phyloP scores from a whole-genome alignment of 768 basidiomycete genomes.

The Kondoa malvinella region DNA sequence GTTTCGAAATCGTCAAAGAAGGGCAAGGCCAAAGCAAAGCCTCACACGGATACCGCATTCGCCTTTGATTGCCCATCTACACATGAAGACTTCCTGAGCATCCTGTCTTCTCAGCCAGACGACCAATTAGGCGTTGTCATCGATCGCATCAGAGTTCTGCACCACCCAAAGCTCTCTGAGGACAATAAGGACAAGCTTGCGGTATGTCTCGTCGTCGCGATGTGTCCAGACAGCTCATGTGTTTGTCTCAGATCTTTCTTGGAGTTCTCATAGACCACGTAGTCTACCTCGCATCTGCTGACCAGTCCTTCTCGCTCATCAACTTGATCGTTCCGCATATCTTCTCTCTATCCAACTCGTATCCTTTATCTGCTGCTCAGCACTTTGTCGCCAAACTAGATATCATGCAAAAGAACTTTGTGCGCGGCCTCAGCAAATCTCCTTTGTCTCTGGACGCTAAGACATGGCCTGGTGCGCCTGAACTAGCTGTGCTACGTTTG shows the following conservation, averaged over 20 bases:
- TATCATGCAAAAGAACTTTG: constrained; percentile 87
- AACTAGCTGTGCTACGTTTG: constrained; percentile 62
- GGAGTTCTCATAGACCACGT: constrained; percentile 74
- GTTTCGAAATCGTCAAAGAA: constrained; percentile 26
- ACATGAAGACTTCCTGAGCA: constrained; percentile 78
- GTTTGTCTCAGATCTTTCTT: constrained; percentile 43
- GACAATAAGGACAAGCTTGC: constrained; percentile 87
- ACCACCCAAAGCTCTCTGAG: constrained; percentile 78
- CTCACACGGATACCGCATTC: constrained; percentile 56
- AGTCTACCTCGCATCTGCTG: constrained; percentile 48
- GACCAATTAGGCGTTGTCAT: constrained; percentile 60
- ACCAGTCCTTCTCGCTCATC: constrained; percentile 46
- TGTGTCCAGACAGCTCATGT: constrained; percentile 1
- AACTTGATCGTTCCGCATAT: constrained; percentile 60
- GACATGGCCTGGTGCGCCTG: constrained; percentile 76
- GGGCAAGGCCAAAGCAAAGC: constrained; percentile 22
- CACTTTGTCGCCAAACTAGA: constrained; percentile 64
- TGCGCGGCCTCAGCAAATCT: constrained; percentile 58
- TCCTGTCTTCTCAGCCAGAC: constrained; percentile 47
- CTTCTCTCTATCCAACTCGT: constrained; percentile 55
- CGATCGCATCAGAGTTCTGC: constrained; percentile 72
- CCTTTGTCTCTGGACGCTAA: constrained; percentile 45
- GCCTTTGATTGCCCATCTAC: constrained; percentile 75
- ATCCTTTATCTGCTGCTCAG: constrained; percentile 61
- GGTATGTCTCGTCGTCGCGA: constrained; percentile 39